These are phyloP conservation scores for Mangifera indica DNA, from an alignment of 345 rosid genomes.

Conservation along the genomic window DNA sequence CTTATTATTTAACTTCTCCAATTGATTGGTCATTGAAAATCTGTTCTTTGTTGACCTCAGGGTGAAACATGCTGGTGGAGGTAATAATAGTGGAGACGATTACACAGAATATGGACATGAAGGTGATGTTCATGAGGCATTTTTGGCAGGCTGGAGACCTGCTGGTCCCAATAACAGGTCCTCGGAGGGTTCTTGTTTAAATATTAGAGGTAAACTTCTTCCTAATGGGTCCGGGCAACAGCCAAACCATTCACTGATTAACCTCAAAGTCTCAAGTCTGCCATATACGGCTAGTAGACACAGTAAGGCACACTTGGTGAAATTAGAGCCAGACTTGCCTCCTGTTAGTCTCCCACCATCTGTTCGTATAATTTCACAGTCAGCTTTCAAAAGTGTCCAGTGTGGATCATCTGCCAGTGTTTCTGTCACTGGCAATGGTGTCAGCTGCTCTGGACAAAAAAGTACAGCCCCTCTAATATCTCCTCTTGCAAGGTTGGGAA, in stretches of 20 bases:
- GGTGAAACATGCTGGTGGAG: conserved; percentile 43
- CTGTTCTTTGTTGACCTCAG: conserved; percentile 28
- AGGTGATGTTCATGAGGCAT: conserved; percentile 81
- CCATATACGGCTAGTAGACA: conserved; percentile 48
- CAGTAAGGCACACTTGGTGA: conserved; percentile 58
- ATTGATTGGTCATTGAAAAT: conserved; percentile 14
- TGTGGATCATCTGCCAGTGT: conserved; percentile 36
- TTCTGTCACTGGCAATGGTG: conserved; percentile 24
- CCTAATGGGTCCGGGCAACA: not conserved
- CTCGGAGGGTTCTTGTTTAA: conserved; percentile 21
- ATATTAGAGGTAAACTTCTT: too few species aligned
- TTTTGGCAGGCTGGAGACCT: conserved; percentile 84
- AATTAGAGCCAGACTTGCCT: conserved; percentile 91
- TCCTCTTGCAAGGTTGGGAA: conserved; percentile 24
- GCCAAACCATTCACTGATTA: conserved; percentile 26
- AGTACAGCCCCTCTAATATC: conserved; percentile 38
- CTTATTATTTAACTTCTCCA: not conserved
- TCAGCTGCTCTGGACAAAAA: conserved; percentile 39
- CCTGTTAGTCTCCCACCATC: conserved; percentile 91
- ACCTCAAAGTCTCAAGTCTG: conserved; percentile 39
- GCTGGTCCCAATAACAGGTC: conserved; percentile 36
- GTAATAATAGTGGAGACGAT: conserved; percentile 57
- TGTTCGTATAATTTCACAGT: conserved; percentile 74
- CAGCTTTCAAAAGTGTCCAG: conserved; percentile 51
- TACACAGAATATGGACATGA: conserved; percentile 52